A percentile compares a stretch with the other conserved stretches of the same genome.
phyloP scores from a whole-genome alignment of 179 eudicot species.

The Drosera spatulata region DNA sequence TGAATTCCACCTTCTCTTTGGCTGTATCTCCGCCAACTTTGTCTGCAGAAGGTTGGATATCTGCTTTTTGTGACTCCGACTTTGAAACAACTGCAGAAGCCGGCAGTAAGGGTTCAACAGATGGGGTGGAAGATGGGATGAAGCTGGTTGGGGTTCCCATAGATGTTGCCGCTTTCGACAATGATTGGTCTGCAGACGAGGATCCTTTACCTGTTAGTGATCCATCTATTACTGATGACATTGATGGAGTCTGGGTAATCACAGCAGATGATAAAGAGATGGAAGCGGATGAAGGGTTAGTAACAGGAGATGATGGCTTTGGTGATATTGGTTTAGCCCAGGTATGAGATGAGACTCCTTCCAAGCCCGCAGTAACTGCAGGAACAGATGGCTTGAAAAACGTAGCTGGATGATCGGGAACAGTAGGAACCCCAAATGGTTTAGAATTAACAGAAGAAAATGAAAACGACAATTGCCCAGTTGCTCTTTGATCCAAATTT shows the following conservation, averaged over 20 bases:
- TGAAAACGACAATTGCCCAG: slow-evolving; percentile 15
- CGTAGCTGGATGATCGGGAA: slow-evolving; percentile 11
- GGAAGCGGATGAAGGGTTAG: slow-evolving; percentile 17
- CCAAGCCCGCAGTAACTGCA: slow-evolving; percentile 14
- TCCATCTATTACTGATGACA: slow-evolving; percentile 9
- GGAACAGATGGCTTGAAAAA: slow-evolving; percentile 15
- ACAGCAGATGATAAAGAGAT: slow-evolving; percentile 20
- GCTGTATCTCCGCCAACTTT: slow-evolving; percentile 13
- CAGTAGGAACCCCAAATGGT: slow-evolving; percentile 10
- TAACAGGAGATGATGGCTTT: slow-evolving; percentile 15
- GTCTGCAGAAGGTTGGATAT: slow-evolving; percentile 21
- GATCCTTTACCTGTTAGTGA: slow-evolving; percentile 3
- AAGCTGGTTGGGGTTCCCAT: slow-evolving; percentile 2
- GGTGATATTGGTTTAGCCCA: slow-evolving; percentile 13
- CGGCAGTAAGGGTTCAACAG: slow-evolving; percentile 6
- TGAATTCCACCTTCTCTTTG: slow-evolving; percentile 18
- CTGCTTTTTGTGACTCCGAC: slow-evolving; percentile 7
- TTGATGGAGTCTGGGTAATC: slow-evolving; percentile 17
- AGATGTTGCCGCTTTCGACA: slow-evolving; percentile 3
- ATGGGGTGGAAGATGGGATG: slow-evolving; percentile 6
- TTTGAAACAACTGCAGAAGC: slow-evolving; percentile 10
- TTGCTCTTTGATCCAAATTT: slow-evolving; percentile 11
- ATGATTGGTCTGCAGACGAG: too few relatives aligned
- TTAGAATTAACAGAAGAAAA: slow-evolving; percentile 15
- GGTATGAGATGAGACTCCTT: slow-evolving; percentile 10